Evolutionary conservation across 2,329 filamentous ascomycete genomes (phyloP).

Genomic region (Aspergillus sclerotialis): DNA sequence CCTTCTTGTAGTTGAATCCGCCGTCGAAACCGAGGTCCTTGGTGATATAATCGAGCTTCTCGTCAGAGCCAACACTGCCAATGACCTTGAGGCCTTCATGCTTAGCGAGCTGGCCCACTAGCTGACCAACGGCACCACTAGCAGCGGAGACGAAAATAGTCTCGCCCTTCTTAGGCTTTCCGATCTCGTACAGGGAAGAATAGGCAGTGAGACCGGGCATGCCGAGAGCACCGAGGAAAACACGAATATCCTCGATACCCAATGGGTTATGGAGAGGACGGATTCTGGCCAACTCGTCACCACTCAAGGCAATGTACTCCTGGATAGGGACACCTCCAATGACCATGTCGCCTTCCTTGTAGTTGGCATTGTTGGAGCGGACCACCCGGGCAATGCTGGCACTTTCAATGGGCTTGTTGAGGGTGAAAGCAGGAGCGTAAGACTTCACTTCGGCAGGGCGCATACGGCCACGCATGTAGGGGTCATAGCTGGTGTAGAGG

Average conservation of each 20-base stretch:
- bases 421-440: conserved; percentile 57
- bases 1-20: conserved; percentile 85
- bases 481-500: conserved; percentile 71
- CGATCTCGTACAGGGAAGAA: conserved; percentile 67
- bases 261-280: conserved; percentile 60
- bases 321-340: conserved; percentile 53
- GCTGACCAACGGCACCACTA: conserved; percentile 71
- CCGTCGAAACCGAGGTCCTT: conserved; percentile 64
- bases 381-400: conserved; percentile 60
- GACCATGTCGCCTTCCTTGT: conserved; percentile 62
- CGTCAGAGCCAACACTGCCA: conserved; percentile 70
- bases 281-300: conserved; percentile 38
- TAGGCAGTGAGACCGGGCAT: conserved; percentile 75
- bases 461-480: conserved; percentile 79
- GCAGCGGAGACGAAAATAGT: conserved; percentile 78
- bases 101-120: conserved; percentile 80
- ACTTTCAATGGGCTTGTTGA: conserved; percentile 60
- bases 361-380: conserved; percentile 58
- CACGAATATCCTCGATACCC: conserved; percentile 40
- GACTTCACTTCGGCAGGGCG: conserved; percentile 57
- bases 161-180: conserved; percentile 67
- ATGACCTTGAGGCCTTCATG: conserved; percentile 71
- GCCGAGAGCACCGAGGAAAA: conserved; percentile 69
- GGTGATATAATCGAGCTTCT: conserved; percentile 69
- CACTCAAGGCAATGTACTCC: conserved; percentile 59